Conservation (phyloP, 129 eudicot species). For the Chrysanthemum lavandulifolium region DNA sequence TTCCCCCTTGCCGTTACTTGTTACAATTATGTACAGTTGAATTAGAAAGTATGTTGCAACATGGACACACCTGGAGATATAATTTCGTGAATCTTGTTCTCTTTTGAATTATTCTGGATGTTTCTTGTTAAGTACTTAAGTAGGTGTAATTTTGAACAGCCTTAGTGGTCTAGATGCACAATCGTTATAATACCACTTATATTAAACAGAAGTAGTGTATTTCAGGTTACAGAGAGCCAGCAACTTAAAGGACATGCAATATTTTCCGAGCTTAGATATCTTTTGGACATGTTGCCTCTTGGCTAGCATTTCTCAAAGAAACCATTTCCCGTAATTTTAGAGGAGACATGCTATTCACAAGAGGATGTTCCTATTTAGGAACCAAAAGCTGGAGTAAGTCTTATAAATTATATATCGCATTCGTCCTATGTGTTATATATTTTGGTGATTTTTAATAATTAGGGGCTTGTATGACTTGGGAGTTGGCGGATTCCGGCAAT, state of each 20-base stretch:
- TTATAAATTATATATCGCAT: background rate
- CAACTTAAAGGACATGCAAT: slow-evolving; percentile 79
- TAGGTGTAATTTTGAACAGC: background rate
- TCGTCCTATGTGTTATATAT: background rate
- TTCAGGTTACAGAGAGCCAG: slow-evolving; percentile 67
- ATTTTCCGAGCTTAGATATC: slow-evolving; percentile 76
- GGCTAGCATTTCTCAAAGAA: slow-evolving; percentile 99
- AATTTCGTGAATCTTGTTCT: background rate
- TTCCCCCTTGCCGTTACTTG: background rate
- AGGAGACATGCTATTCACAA: slow-evolving; percentile 76
- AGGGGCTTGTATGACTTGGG: slow-evolving; percentile 99
- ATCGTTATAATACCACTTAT: background rate
- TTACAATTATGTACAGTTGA: background rate
- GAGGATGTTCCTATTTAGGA: slow-evolving; percentile 92
- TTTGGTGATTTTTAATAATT: slow-evolving; percentile 8
- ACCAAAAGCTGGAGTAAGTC: slow-evolving; percentile 97
- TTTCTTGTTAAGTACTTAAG: background rate
- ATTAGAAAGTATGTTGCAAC: background rate
- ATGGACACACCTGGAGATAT: background rate
- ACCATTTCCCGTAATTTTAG: slow-evolving; percentile 68
- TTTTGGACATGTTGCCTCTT: slow-evolving; percentile 71
- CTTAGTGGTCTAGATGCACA: background rate
- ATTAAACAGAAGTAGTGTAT: slow-evolving; percentile 37
- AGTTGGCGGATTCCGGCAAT: slow-evolving; percentile 85
- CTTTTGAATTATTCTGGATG: background rate